Base-by-base conservation (phyloP, 495 filamentous ascomycete species). In the Daldinia bambusicola region DNA sequence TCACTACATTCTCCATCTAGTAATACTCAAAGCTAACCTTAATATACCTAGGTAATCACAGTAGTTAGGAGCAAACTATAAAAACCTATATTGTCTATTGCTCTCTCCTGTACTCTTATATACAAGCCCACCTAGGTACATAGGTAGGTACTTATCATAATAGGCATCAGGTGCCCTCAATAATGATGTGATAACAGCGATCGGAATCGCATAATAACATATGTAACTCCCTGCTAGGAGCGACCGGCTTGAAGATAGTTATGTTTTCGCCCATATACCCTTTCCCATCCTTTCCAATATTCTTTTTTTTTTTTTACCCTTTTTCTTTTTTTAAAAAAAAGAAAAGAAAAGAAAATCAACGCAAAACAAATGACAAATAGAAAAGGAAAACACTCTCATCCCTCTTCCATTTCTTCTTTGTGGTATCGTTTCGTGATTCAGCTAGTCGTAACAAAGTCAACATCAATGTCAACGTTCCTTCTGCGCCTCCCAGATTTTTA, bases 341-440 rank as follows among this genome's bases (percentile, higher is more conserved):
- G 3, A 26, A 26, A 26, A 26, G 3, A 26, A 26, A 26, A 26
- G 3, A 26, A 26, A 26, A 26, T 1, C 32, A 30, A 53, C 30
- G 26, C 43, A 36, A 37, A 5, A 6, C 18, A 8, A 48, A 43
- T 1, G 6, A 20, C 9, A 45, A 5, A 48, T 22, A 48, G 26
- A 26, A 48, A 5, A 48, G 1, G 1, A 9, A 18, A 31, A 26
- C 16, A 31, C 4, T 57, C 61, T 48, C 52, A 36, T 30, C 55
- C 45, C 60, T 59, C 48, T 22, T 10, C 0, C 20, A 34, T n/a
- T 38, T 41, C 45, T 45, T 60, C 41, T 64, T 72, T 61, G 48
- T 75, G 72, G 69, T 72, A 75, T 75, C 72, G 60, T 72, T 61
- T 62, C 20, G 9, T 48, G 43, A 48, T 13, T 48, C 18, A 22